Base-by-base conservation (phyloP, 306 rosid genomes). In the Aeschynomene evenia region DNA sequence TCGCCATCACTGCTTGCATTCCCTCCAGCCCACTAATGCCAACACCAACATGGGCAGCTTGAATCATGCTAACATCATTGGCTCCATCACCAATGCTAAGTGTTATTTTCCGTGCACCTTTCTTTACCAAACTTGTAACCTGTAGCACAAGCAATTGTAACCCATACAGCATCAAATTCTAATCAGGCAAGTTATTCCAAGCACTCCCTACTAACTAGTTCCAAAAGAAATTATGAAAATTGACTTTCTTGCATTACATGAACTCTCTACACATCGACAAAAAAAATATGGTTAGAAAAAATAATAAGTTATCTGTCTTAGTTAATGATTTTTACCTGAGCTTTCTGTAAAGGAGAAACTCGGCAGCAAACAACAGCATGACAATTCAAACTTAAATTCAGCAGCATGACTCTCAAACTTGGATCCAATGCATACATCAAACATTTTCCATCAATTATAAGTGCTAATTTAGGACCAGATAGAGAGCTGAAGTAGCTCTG, bases 1-100 rank as follows among this genome's bases (percentile, higher is more conserved):
- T 94, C 29, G 98, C 98, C 98, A 94, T 94, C 80, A 94, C 98
- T 58, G 98, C 98, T 76, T 94, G 98, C 98, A 94, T 94, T 59
- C 98, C 98, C 77, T 94, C 98, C 85, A 86, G 71, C 61, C 98
- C 98, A 81, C 97, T 90, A 73, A 94, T 90, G 62, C 98, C 98
- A 81, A 94, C 72, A 33, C 98, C 98, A 80, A 94, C 96, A 77
- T 94, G 98, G 77, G 98, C 96, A 73, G 98, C 98, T 86, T 93
- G 97, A 84, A 93, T 93, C 98, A 93, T 93, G 83, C 98, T 93
- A 53, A 93, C 98, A 82, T 93, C 98, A 78, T 93, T 93, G 74
- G 98, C 98, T 79, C 98, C 98, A 79, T 93, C 98, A 79, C 98
- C 98, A 76, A 94, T 90, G 72, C 97, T 80, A 52, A 94, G 89